Evolutionary conservation across 139 green algal species (phyloP), one percentile per base, ranked within the genome.

Genomic region (Spirogloea muscicola): DNA sequence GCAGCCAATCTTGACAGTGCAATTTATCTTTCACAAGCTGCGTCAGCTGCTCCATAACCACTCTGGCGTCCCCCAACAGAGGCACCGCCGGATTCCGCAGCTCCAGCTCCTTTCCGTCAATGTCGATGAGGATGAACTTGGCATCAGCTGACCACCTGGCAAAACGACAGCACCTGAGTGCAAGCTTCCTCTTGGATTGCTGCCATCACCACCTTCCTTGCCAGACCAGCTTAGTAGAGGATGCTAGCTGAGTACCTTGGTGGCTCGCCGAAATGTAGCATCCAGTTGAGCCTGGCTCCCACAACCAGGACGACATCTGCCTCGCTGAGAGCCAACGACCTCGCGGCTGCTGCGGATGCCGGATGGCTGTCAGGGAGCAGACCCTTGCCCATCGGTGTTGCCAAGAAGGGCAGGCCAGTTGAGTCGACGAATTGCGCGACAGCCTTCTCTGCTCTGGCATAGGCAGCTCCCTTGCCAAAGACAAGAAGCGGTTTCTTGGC

Each of bases 281-380:
- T 85, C 89, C 90, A 94, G 74, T 94, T 94, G 18, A 94, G 71
- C 18, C 86, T 74, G 5, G 87, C 84, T 2, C 90, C 90, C 2
- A 91, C 68, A 16, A 94, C 76, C 5, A 94, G 13, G 5, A 71
- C 89, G 25, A 93, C 87, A 71, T 94, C 90, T 39, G 83, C 77
- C n/a, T 81, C 67, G 9, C 36, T 49, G 41, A 95, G 77, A 6
- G 90, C 89, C 39, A 82, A 34, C 4, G 83, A 89, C 3, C 89
- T 63, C 0, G 90, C 88, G 1, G 90, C 88, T 49, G 87, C 87
- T 27, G 76, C 85, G 36, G 66, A 88, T 40, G 84, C 63, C 1
- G 75, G 55, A 66, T 87, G 77, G 27, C 49, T 40, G 62, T 95
- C 90, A 1, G 90, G 89, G 13, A 94, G 66, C 16, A 92, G 60